phyloP scores from a whole-genome alignment of 2,329 filamentous ascomycete genomes.

The Penicillium oxalicum region DNA sequence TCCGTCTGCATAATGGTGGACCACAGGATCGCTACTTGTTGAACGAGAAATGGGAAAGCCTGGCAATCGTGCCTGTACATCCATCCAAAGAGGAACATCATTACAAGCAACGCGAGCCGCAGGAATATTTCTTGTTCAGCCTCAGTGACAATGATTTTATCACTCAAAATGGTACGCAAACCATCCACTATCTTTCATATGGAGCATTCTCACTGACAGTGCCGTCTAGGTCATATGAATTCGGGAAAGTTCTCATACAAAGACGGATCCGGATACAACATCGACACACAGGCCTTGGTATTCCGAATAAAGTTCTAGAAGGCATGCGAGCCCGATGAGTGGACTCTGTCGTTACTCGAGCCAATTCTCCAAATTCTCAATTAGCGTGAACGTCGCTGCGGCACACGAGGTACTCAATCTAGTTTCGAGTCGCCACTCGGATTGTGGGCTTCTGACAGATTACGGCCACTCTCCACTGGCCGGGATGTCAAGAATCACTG shows the following conservation, averaged over 20 bases:
- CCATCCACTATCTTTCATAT: not conserved
- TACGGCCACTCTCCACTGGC: too few relatives aligned
- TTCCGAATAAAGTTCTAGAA: conserved; percentile 40
- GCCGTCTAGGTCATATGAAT: conserved; percentile 48
- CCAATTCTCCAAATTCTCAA: too few relatives aligned
- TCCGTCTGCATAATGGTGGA: conserved; percentile 64
- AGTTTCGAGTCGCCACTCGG: too few relatives aligned
- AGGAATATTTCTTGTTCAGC: conserved; percentile 62
- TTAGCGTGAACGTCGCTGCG: too few relatives aligned
- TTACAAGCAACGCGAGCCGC: conserved; percentile 31
- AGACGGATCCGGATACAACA: conserved; percentile 52
- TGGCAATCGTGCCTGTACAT: conserved; percentile 57
- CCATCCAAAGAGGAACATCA: conserved; percentile 23
- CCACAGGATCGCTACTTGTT: conserved; percentile 52
- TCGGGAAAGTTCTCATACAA: conserved; percentile 51
- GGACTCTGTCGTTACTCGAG: too few relatives aligned
- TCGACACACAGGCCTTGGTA: conserved; percentile 59
- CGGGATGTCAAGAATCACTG: too few relatives aligned
- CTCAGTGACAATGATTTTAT: conserved; percentile 71
- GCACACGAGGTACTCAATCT: too few relatives aligned
- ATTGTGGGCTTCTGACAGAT: too few relatives aligned
- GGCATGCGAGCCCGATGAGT: too few relatives aligned
- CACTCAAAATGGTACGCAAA: conserved; percentile 56
- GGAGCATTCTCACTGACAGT: conserved; percentile 5
- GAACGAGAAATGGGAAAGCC: conserved; percentile 73